Evolutionary conservation across 2,329 filamentous ascomycete species (phyloP), one percentile per base, ranked within the genome.

Genomic region (Sordariomycetes sp.): DNA sequence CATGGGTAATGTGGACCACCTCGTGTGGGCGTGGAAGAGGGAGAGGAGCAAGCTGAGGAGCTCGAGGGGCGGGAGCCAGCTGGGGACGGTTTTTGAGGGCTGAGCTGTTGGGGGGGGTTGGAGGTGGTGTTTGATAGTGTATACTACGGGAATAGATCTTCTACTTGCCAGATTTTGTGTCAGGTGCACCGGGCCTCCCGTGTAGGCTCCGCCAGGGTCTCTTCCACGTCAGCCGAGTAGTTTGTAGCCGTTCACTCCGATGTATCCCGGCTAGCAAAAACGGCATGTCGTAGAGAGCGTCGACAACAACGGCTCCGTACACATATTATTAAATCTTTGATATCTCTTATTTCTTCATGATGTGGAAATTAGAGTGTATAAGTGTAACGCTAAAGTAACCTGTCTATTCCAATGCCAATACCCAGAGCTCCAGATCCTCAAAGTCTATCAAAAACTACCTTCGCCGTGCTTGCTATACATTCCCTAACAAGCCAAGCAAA

Each of bases 1-100:
- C 73, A 83, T 90, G 74, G 89, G 91, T 61, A 90, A 83, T 66
- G 89, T 96, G 62, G 89, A 95, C 71, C 84, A 88, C 64, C 78
- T 93, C 66, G 90, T 96, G 59, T 71, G 70, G 62, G 72, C 74
- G 12, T 76, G 74, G 74, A 76, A 73, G 69, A 75, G 74, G 71
- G 74, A 76, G 68, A 68, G 73, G 60, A 70, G 71, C 60, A 67
- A 72, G 25, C 66, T 75, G 62, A 25, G 57, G 28, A 48, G 37
- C 16, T 58, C 57, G 48, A 58, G 52, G 43, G 63, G 54, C 58
- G 61, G 58, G 51, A 61, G 55, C 55, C 59, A 61, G 24, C 54
- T 62, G 50, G 61, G 60, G 24, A 62, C 61, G 10, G 34, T 62
- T 24, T 62, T 62, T 53, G 60, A 62, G 59, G 55, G 59, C 18